Conservation (phyloP, 495 filamentous ascomycete species). For the Hypoxylon fragiforme region DNA sequence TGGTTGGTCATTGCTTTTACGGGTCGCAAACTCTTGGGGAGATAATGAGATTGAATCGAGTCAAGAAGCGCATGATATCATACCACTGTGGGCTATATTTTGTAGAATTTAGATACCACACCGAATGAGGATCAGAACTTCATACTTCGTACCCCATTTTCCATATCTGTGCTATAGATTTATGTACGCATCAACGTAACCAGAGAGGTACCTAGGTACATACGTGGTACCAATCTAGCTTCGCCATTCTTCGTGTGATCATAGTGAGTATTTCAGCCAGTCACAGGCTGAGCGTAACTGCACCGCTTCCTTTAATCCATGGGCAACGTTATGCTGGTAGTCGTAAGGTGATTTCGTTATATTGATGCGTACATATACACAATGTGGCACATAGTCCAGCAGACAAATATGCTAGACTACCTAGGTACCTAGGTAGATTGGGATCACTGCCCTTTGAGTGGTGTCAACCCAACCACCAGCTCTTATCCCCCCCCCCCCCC, state of each 20-base stretch:
- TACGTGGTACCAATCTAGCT: background rate
- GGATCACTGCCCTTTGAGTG: slow-evolving; percentile 7
- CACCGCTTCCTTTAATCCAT: no score
- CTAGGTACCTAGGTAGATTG: no score
- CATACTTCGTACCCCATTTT: background rate
- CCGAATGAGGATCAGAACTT: background rate
- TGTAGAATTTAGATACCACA: background rate
- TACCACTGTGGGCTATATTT: background rate
- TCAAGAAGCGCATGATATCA: background rate
- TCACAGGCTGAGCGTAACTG: no score
- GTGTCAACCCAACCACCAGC: background rate
- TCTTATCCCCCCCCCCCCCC: background rate
- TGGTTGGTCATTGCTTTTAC: slow-evolving; percentile 12
- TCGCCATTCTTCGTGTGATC: background rate
- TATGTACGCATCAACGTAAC: no score
- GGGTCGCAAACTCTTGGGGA: no score
- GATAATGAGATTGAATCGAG: background rate
- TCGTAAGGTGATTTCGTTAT: slow-evolving; percentile 29
- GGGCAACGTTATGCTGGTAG: slow-evolving; percentile 1
- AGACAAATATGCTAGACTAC: no score
- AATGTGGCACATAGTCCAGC: slow-evolving; percentile 16
- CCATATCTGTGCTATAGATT: no score
- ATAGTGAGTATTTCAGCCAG: background rate
- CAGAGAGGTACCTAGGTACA: no score
- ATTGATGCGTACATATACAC: slow-evolving; percentile 29